Evolutionary conservation across 169 alveolate genomes (phyloP).

Genomic region (Plasmodium berghei): DNA sequence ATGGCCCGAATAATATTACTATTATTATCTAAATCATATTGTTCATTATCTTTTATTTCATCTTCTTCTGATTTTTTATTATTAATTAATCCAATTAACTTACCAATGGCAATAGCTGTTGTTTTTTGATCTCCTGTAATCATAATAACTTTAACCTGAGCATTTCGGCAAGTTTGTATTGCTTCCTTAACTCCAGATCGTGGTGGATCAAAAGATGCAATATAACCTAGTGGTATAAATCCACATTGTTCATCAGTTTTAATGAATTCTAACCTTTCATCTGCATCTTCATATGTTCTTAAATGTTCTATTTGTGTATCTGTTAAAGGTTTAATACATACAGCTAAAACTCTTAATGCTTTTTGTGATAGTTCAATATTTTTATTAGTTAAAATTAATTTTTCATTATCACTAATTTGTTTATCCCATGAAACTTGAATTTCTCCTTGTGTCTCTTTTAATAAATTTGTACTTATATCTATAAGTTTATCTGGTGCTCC

Average conservation of each 20-base stretch:
- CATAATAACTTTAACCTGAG: conserved; percentile 99
- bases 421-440: conserved; percentile 27
- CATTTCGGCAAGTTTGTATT: conserved; percentile 93
- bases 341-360: conserved; percentile 91
- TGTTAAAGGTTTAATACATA: conserved; percentile 89
- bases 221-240: conserved; percentile 86
- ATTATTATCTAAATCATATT: background rate
- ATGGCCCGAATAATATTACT: background rate
- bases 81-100: conserved; percentile 90
- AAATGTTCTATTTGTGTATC: conserved; percentile 81
- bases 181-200: conserved; percentile 98
- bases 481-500: conserved; percentile 92
- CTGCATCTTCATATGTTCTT: conserved; percentile 85
- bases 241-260: conserved; percentile 61
- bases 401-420: conserved; percentile 35
- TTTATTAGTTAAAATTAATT: conserved; percentile 15
- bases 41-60: background rate
- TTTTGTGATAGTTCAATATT: conserved; percentile 84
- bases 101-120: conserved; percentile 91
- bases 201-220: conserved; percentile 96
- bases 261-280: conserved; percentile 85
- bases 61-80: background rate
- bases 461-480: conserved; percentile 37
- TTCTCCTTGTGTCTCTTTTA: conserved; percentile 41
- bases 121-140: conserved; percentile 84